Percentiles rank a stretch among this genome's conserved stretches.
Conservation (phyloP, 805 yeast species). For the Metschnikowia vanudenii region DNA sequence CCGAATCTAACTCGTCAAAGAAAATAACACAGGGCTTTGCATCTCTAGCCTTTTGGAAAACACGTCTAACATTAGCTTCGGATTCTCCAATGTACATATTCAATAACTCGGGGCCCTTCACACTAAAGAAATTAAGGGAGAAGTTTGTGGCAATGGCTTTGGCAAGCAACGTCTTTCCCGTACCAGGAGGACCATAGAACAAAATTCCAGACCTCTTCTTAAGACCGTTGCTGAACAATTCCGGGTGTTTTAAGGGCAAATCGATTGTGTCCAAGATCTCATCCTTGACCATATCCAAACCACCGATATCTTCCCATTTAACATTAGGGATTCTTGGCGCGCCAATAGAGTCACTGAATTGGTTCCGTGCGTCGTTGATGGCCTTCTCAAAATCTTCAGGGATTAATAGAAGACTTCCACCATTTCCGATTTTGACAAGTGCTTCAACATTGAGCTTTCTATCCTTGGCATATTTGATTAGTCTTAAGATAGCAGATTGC, state of each 20-base stretch:
- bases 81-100: constrained; percentile 99
- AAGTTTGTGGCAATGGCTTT: constrained; percentile 97
- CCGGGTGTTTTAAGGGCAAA: constrained; percentile 92
- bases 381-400: constrained; percentile 68
- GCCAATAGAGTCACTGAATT: constrained; percentile 91
- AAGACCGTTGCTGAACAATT: constrained; percentile 80
- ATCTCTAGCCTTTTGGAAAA: constrained; percentile 91
- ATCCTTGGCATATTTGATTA: constrained; percentile 33
- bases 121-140: constrained; percentile 90
- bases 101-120: constrained; percentile 93
- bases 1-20: constrained; percentile 96
- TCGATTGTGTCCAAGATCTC: constrained; percentile 95
- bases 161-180: constrained; percentile 93
- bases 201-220: constrained; percentile 92
- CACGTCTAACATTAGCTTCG: constrained; percentile 93
- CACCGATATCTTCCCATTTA: constrained; percentile 97
- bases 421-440: constrained; percentile 46
- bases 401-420: constrained; percentile 52
- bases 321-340: constrained; percentile 96
- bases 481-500: constrained; percentile 51
- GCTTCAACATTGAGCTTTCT: constrained; percentile 21
- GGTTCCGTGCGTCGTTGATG: constrained; percentile 77
- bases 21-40: constrained; percentile 97
- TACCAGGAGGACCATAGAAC: constrained; percentile 98
- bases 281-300: constrained; percentile 83